These are phyloP conservation scores for Globisporangium emineosum DNA, from an alignment of 352 stramenopile genomes.

Conservation along the genomic window DNA sequence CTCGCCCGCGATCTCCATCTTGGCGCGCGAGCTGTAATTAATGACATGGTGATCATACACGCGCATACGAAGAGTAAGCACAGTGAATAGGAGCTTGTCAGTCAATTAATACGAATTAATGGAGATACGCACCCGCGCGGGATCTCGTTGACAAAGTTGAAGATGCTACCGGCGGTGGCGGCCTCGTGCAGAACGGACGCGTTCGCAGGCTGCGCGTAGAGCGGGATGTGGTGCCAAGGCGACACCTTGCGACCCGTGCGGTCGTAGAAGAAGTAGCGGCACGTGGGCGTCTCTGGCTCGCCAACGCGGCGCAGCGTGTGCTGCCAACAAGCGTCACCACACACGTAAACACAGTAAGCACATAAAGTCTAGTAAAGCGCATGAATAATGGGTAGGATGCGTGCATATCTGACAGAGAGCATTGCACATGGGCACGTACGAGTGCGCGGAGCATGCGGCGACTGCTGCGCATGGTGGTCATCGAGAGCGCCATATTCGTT, in stretches of 20 bases:
- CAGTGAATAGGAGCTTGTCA: not conserved
- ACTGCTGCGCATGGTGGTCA: not conserved
- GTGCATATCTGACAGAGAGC: not conserved
- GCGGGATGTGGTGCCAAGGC: slow-evolving; percentile 92
- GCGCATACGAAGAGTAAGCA: not conserved
- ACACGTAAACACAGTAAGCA: not conserved
- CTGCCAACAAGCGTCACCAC: slow-evolving; percentile 19
- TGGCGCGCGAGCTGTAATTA: slow-evolving; percentile 58
- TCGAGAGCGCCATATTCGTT: not conserved
- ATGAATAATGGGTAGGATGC: not conserved
- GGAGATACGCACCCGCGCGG: slow-evolving; percentile 50
- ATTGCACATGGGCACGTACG: not conserved
- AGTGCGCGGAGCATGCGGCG: slow-evolving; percentile 7
- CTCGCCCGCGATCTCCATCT: slow-evolving; percentile 94
- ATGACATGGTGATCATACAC: not conserved
- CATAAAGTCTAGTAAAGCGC: no score
- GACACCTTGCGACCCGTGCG: slow-evolving; percentile 74
- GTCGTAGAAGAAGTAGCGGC: slow-evolving; percentile 85
- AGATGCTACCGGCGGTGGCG: slow-evolving; percentile 38
- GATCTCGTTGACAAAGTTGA: slow-evolving; percentile 95
- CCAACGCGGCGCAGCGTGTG: slow-evolving; percentile 67
- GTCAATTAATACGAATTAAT: not conserved
- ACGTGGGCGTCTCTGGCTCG: slow-evolving; percentile 60
- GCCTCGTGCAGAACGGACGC: slow-evolving; percentile 30
- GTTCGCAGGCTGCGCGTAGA: slow-evolving; percentile 49